Evolutionary conservation across 352 stramenopile species (phyloP), one percentile per base, ranked within the genome.

Genomic region (Phytopythium litorale): DNA sequence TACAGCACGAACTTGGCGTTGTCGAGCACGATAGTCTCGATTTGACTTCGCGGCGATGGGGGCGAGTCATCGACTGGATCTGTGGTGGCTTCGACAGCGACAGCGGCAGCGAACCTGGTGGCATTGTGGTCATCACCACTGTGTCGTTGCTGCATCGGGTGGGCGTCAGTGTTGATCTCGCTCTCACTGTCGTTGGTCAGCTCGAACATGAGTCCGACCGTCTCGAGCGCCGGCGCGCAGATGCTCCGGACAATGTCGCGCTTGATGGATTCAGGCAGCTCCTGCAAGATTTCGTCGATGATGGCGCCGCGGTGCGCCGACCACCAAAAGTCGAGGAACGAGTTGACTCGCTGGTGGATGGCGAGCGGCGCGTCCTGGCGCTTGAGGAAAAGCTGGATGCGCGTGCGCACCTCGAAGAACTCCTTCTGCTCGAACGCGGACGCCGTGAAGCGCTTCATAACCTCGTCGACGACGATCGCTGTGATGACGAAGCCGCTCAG

Each of bases 321-420:
- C 80, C 80, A 88, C 80, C 80, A 89, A 21, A 81, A 89, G 50
- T 89, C 78, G 15, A 89, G 48, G 48, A 88, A 89, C 16, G 78
- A 79, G 61, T 87, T 87, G 7, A 89, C 80, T 5, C 78, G 74
- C 12, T 77, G 67, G 32, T 88, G 76, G 43, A 89, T 84, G 1
- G 68, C 56, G 0, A 84, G 52, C 3, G 80, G 76, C 1, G 80
- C 70, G 52, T 81, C 80, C 43, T 89, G 78, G 0, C 79, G 71
- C 57, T 86, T 84, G 3, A 89, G 65, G 56, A 89, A 89, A 53
- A 79, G 76, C 49, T 87, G 76, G 33, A 89, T 84, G 18, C 76
- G 70, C 46, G 78, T 64, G 3, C 74, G 76, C 4, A 70, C 79
- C 12, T 78, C 75, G 7, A 89, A 84, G 60, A 89, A 88, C 43